Conservation (phyloP, 805 yeast genomes). For the Pichia nakasei region DNA sequence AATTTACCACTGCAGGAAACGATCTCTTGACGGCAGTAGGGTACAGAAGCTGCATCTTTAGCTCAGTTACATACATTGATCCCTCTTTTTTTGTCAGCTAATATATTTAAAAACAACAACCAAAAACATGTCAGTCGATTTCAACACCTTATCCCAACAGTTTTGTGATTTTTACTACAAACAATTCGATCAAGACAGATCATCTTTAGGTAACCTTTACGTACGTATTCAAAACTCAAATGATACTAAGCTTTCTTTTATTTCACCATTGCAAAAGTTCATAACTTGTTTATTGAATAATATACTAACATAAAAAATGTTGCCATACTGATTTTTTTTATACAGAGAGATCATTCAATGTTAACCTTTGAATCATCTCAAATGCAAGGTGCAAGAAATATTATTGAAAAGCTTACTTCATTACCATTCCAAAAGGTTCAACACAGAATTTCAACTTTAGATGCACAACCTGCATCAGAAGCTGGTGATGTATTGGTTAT, state of each 20-base stretch:
- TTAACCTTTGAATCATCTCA: slow-evolving; percentile 92
- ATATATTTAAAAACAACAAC: no score
- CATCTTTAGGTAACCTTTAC: slow-evolving; percentile 87
- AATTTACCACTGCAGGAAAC: no score
- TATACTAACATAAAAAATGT: no score
- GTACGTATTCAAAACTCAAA: slow-evolving; percentile 26
- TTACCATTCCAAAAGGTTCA: slow-evolving; percentile 89
- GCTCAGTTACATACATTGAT: no score
- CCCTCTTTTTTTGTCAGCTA: no score
- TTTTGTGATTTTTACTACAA: slow-evolving; percentile 93
- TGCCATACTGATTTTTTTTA: background rate
- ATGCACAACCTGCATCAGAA: slow-evolving; percentile 96
- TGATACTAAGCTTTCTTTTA: no score
- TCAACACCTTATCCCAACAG: slow-evolving; percentile 42
- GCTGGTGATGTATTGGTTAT: slow-evolving; percentile 88
- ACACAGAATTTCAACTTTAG: slow-evolving; percentile 90
- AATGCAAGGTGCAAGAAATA: slow-evolving; percentile 87
- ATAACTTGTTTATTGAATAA: no score
- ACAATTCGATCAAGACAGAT: slow-evolving; percentile 88
- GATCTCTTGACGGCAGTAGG: no score
- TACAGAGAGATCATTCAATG: slow-evolving; percentile 87
- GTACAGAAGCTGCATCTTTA: no score
- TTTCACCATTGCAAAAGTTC: no score
- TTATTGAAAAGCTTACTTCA: slow-evolving; percentile 83
- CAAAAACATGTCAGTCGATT: slow-evolving; percentile 26